A percentile compares a stretch with the other conserved stretches of the same genome.
phyloP scores from a whole-genome alignment of 768 basidiomycete genomes.

The Trametes sanguinea region DNA sequence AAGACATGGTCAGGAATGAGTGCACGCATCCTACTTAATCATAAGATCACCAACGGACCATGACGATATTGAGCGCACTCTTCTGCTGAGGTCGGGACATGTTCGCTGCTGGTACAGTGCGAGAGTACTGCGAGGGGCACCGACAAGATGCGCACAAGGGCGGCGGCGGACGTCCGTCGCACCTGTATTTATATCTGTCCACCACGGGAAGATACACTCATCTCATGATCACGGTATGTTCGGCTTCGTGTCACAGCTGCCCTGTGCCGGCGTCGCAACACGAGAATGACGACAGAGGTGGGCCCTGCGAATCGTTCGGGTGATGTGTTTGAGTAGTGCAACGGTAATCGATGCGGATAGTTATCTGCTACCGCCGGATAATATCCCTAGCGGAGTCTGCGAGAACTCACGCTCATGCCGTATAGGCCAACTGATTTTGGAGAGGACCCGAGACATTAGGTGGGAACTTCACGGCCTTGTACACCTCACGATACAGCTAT shows the following conservation, averaged over 20 bases:
- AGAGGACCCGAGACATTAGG: no score
- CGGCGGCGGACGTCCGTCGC: neutral
- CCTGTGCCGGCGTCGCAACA: neutral
- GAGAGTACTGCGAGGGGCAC: neutral
- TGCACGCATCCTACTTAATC: no score
- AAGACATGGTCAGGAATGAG: no score
- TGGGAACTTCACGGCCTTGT: no score
- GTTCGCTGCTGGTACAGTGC: neutral
- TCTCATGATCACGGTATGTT: no score
- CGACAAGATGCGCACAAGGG: neutral
- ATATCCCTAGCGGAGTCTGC: no score
- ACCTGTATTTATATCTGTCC: neutral
- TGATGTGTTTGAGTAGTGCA: no score
- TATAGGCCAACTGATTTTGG: no score
- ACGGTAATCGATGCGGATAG: neutral
- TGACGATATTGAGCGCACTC: constrained; percentile 50
- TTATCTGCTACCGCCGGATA: neutral
- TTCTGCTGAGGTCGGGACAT: constrained; percentile 34
- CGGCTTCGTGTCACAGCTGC: neutral
- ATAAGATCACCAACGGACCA: constrained; percentile 37
- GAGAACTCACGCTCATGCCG: no score
- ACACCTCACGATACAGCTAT: no score
- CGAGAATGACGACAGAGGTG: neutral
- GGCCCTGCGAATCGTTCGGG: no score
- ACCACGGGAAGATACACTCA: neutral